A percentile compares a stretch with the other conserved stretches of the same genome.
phyloP scores from a whole-genome alignment of 306 rosid genomes.

The Cucurbita maxima region DNA sequence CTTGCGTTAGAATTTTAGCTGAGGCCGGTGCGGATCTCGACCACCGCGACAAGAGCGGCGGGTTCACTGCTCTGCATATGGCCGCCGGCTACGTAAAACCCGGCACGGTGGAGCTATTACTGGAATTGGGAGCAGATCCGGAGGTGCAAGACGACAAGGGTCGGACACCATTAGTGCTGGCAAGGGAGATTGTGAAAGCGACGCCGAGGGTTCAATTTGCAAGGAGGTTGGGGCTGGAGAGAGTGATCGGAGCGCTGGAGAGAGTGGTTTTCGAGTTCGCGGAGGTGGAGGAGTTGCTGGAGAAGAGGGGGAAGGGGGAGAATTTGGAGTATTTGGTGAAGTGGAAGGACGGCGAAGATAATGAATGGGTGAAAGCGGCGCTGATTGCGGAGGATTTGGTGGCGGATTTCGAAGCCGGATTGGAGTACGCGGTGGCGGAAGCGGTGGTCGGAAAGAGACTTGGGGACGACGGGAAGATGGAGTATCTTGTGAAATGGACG shows the following conservation, averaged over 20 bases:
- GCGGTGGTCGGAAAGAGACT: constrained; percentile 49
- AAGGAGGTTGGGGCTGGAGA: constrained; percentile 48
- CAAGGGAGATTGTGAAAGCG: constrained; percentile 32
- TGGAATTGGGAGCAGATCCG: constrained; percentile 54
- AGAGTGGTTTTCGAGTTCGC: constrained; percentile 55
- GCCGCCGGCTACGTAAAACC: constrained; percentile 71
- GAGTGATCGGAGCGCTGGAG: constrained; percentile 34
- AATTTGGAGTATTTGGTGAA: constrained; percentile 51
- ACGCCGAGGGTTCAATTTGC: constrained; percentile 65
- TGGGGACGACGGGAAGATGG: constrained; percentile 49
- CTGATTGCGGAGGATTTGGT: constrained; percentile 57
- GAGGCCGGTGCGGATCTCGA: constrained; percentile 52
- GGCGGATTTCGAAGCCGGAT: constrained; percentile 60
- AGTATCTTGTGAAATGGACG: constrained; percentile 70
- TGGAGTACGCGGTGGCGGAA: constrained; percentile 83
- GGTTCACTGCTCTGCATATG: constrained; percentile 58
- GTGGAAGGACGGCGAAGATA: constrained; percentile 72
- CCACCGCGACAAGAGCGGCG: constrained; percentile 44
- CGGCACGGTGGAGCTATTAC: constrained; percentile 34
- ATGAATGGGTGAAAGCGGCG: constrained; percentile 65
- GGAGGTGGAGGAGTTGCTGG: constrained; percentile 58
- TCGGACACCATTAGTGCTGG: constrained; percentile 50
- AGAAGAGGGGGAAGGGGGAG: constrained; percentile 67
- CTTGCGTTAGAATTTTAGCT: constrained; percentile 35
- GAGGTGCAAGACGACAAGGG: constrained; percentile 40